These are phyloP conservation scores for Alternaria brassicae DNA, from an alignment of 2,329 filamentous ascomycete species.

Conservation along the genomic window DNA sequence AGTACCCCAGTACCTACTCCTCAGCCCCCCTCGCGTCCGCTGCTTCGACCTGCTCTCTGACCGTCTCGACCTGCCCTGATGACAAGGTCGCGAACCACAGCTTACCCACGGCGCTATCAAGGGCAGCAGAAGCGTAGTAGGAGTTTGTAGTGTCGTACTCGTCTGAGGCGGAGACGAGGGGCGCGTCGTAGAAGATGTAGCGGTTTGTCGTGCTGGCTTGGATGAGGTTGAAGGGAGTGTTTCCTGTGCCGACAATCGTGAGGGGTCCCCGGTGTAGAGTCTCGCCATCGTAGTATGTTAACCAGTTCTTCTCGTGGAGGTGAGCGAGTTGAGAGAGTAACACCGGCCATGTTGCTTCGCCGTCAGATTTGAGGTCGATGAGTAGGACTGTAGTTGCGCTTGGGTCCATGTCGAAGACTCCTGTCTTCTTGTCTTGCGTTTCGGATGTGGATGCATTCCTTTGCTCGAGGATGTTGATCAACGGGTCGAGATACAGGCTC, in stretches of 20 bases:
- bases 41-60: conserved; percentile 4
- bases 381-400: conserved; percentile 63
- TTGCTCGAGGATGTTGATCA: conserved; percentile 53
- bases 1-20: conserved; percentile 34
- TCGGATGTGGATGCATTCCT: conserved; percentile 32
- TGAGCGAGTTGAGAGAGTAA: conserved; percentile 65
- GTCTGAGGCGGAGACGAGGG: conserved; percentile 54
- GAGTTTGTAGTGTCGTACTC: conserved; percentile 37
- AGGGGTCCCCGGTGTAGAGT: conserved; percentile 63
- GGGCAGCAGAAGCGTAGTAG: conserved; percentile 33
- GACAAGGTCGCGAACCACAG: conserved; percentile 22
- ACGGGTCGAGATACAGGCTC: conserved; percentile 42
- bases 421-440: conserved; percentile 40
- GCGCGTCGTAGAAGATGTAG: conserved; percentile 73
- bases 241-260: conserved; percentile 73
- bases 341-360: conserved; percentile 59
- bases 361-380: conserved; percentile 72
- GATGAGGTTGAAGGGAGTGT: conserved; percentile 65
- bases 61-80: conserved; percentile 11
- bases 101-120: conserved; percentile 31
- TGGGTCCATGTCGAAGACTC: conserved; percentile 59
- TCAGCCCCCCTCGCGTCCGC: conserved; percentile 29
- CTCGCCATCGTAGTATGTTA: conserved; percentile 58
- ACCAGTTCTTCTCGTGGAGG: conserved; percentile 64
- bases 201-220: conserved; percentile 61